A percentile compares a stretch with the other conserved stretches of the same genome.
phyloP scores from a whole-genome alignment of 2,329 filamentous ascomycete genomes.

The Pezicula carpinea region DNA sequence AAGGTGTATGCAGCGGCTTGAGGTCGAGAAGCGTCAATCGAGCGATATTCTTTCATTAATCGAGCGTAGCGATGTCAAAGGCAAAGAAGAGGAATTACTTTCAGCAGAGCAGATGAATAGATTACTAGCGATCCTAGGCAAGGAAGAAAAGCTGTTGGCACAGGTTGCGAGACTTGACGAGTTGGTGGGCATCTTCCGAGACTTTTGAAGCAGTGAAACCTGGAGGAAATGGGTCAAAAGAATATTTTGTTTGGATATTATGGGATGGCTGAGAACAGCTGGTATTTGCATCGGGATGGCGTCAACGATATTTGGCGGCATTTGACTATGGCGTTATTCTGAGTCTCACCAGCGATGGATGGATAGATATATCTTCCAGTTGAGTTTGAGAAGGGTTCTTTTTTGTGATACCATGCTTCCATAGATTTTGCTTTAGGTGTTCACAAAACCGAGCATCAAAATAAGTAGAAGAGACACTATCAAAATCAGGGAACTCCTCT shows the following conservation, averaged over 20 bases:
- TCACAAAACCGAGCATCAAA: neutral
- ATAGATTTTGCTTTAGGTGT: neutral
- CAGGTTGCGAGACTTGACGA: slow-evolving; percentile 82
- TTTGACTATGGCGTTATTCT: neutral
- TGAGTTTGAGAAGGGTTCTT: neutral
- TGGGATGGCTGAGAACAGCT: neutral
- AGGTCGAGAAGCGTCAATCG: slow-evolving; percentile 68
- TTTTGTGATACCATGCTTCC: slow-evolving; percentile 1
- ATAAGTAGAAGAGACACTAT: neutral
- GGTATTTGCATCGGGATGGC: slow-evolving; percentile 1
- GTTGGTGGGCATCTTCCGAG: slow-evolving; percentile 74
- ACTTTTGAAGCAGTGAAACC: slow-evolving; percentile 49
- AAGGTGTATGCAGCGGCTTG: slow-evolving; percentile 74
- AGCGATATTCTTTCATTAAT: slow-evolving; percentile 74
- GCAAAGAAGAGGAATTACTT: slow-evolving; percentile 76
- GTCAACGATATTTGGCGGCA: neutral
- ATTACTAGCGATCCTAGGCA: slow-evolving; percentile 52
- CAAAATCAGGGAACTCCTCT: neutral
- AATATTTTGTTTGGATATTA: neutral
- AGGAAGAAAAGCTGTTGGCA: slow-evolving; percentile 69
- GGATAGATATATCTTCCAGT: neutral
- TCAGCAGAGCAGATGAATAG: slow-evolving; percentile 66
- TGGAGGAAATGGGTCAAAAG: neutral
- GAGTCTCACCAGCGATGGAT: neutral
- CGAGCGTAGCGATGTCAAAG: slow-evolving; percentile 80